Percentiles rank a stretch among this genome's conserved stretches.
Evolutionary conservation across 805 yeast genomes (phyloP).

Genomic region (Saccharomycopsis guyanensis): DNA sequence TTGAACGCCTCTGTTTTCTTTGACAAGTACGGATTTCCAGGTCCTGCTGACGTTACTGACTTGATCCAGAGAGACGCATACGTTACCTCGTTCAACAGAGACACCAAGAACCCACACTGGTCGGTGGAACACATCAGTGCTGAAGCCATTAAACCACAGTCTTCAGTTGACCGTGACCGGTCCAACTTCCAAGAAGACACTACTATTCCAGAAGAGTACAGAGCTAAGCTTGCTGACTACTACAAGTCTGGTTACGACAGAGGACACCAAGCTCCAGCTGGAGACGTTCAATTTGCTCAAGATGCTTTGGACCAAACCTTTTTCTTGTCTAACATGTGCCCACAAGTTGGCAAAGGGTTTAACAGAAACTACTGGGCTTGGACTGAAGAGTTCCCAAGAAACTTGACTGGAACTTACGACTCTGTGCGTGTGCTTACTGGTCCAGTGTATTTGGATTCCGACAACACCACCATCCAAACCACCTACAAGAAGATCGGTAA

Average conservation of each 20-base stretch:
- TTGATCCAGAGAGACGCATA: constrained; percentile 54
- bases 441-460: constrained; percentile 63
- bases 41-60: constrained; percentile 56
- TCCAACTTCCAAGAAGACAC: constrained; percentile 14
- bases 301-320: constrained; percentile 57
- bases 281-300: constrained; percentile 53
- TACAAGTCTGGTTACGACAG: constrained; percentile 58
- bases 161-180: constrained; percentile 10
- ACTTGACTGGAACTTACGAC: constrained; percentile 51
- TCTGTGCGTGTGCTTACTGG: constrained; percentile 72
- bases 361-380: constrained; percentile 65
- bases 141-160: constrained; percentile 12
- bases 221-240: constrained; percentile 42
- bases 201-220: constrained; percentile 8
- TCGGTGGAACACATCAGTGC: constrained; percentile 17
- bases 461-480: constrained; percentile 57
- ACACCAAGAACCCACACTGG: constrained; percentile 62
- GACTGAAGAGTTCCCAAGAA: constrained; percentile 65
- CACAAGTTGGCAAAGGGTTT: constrained; percentile 62
- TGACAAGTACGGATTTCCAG: constrained; percentile 74
- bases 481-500: constrained; percentile 74
- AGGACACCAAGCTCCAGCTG: constrained; percentile 63
- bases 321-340: constrained; percentile 50
- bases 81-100: constrained; percentile 61
- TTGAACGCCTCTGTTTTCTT: constrained; percentile 29